phyloP scores from a whole-genome alignment of 192 early-diverging fungal species.

The Entrophospora sp. region DNA sequence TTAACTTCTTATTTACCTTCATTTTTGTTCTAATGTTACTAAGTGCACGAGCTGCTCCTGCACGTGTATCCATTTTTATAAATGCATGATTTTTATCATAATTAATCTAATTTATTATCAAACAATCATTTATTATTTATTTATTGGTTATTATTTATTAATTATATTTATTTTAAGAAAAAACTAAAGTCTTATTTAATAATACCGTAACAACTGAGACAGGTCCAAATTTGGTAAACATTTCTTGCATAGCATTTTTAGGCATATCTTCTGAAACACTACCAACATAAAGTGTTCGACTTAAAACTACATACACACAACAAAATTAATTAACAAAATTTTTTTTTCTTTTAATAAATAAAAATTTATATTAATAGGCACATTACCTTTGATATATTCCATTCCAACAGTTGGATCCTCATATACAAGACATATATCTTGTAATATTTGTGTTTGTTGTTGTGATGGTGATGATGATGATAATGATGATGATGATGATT shows the following conservation, averaged over 20 bases:
- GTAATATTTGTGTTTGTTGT: background rate
- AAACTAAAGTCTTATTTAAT: no score
- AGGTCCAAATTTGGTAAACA: slow-evolving; percentile 27
- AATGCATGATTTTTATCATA: slow-evolving; percentile 36
- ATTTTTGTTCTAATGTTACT: background rate
- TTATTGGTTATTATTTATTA: background rate
- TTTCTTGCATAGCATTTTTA: slow-evolving; percentile 22
- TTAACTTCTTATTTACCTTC: slow-evolving; percentile 13
- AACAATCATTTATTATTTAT: background rate
- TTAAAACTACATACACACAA: no score
- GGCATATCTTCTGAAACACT: slow-evolving; percentile 27
- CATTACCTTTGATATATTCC: slow-evolving; percentile 16
- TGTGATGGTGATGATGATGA: background rate
- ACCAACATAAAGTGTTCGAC: slow-evolving; percentile 34
- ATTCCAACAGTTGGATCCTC: slow-evolving; percentile 6
- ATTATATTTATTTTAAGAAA: no score
- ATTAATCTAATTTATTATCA: slow-evolving; percentile 18
- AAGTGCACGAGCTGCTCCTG: slow-evolving; percentile 20
- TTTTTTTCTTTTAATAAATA: no score
- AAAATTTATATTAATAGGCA: no score
- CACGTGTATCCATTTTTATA: slow-evolving; percentile 34
- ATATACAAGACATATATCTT: slow-evolving; percentile 3
- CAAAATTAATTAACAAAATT: no score
- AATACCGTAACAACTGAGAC: slow-evolving; percentile 30
- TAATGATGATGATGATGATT: background rate